These are phyloP conservation scores for Aspergillus fumigatiaffinis DNA, from an alignment of 2,329 filamentous ascomycete genomes.

Conservation along the genomic window DNA sequence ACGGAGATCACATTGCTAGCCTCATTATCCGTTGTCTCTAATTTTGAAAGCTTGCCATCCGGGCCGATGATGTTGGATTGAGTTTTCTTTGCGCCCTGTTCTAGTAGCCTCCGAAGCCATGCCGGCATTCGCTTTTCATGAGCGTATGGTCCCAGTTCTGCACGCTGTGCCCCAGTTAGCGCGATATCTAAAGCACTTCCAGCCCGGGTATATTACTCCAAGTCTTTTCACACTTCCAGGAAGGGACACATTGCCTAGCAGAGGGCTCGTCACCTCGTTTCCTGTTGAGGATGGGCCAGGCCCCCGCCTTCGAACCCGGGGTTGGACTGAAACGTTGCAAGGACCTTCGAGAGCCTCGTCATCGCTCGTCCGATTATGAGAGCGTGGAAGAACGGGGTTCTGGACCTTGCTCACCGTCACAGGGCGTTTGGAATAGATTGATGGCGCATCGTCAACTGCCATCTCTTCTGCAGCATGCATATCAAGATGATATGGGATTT, in stretches of 20 bases:
- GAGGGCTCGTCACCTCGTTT: slow-evolving; percentile 1
- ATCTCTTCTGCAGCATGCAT: slow-evolving; percentile 52
- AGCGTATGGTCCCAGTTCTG: slow-evolving; percentile 67
- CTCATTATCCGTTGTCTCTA: slow-evolving; percentile 46
- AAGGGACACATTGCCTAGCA: background rate
- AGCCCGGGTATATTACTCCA: slow-evolving; percentile 21
- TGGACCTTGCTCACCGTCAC: background rate
- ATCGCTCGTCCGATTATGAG: background rate
- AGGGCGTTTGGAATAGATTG: slow-evolving; percentile 1
- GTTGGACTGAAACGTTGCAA: background rate
- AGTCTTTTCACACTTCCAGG: slow-evolving; percentile 23
- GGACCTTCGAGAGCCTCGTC: background rate
- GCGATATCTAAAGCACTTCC: background rate
- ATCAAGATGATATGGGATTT: slow-evolving; percentile 58
- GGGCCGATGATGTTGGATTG: slow-evolving; percentile 49
- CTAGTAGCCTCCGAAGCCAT: slow-evolving; percentile 62
- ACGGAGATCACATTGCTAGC: slow-evolving; percentile 56
- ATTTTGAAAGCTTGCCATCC: slow-evolving; percentile 42
- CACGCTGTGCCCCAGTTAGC: slow-evolving; percentile 40
- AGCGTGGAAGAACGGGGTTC: background rate
- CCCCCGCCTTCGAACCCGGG: background rate
- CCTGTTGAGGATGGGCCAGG: background rate
- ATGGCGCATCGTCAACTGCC: slow-evolving; percentile 38
- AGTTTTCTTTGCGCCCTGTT: slow-evolving; percentile 55
- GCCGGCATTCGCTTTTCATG: slow-evolving; percentile 71